phyloP scores from a whole-genome alignment of 768 basidiomycete species.

The Lyophyllum shimeji region DNA sequence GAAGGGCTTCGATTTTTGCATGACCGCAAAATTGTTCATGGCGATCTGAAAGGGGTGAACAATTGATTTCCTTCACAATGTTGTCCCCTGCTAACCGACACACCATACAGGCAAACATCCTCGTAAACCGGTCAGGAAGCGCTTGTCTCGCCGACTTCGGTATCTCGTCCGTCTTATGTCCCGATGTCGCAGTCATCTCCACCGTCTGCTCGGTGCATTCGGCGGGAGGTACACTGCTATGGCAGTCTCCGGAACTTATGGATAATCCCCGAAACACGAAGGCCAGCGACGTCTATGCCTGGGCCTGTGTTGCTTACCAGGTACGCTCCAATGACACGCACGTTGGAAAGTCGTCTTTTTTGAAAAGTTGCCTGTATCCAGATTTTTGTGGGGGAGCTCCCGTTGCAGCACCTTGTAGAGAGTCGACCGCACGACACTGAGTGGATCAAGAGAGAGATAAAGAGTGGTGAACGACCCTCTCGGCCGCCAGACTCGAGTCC shows the following conservation, averaged over 20 bases:
- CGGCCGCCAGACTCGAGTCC: constrained; percentile 9
- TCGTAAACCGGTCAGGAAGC: constrained; percentile 18
- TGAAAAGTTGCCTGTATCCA: not conserved
- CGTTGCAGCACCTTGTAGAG: not conserved
- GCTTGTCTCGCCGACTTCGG: constrained; percentile 27
- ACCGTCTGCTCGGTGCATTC: constrained; percentile 9
- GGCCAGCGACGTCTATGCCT: constrained; percentile 27
- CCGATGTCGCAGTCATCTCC: constrained; percentile 13
- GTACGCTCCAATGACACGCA: constrained; percentile 9
- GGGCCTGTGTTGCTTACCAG: constrained; percentile 26
- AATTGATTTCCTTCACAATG: not conserved
- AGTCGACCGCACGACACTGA: no score
- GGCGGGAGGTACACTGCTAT: constrained; percentile 19
- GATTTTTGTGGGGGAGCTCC: not conserved
- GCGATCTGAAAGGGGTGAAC: constrained; percentile 27
- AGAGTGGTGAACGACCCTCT: constrained; percentile 13
- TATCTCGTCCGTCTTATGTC: constrained; percentile 17
- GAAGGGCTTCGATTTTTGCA: constrained; percentile 25
- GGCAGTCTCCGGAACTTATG: constrained; percentile 26
- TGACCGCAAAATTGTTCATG: constrained; percentile 21
- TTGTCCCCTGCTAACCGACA: not conserved
- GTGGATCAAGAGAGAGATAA: not conserved
- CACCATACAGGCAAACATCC: constrained; percentile 21
- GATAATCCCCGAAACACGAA: constrained; percentile 5
- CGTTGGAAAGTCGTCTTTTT: not conserved